Percentiles rank a stretch among this genome's conserved stretches.
phyloP scores from a whole-genome alignment of 441 rosid genomes.

The Raphanus hybrid region DNA sequence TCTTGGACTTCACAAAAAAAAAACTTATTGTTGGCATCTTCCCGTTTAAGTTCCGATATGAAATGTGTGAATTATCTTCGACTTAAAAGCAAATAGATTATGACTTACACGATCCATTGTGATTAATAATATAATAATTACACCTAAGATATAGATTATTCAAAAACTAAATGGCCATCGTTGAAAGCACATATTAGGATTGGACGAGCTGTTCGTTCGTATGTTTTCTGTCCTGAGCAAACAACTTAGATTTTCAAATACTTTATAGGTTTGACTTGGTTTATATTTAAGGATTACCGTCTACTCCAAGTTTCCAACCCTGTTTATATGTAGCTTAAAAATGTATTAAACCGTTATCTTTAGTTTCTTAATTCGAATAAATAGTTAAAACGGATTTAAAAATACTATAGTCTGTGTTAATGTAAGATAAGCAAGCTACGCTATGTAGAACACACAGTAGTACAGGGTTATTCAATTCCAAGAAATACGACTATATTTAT shows the following conservation, averaged over 20 bases:
- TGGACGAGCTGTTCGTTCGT: neutral
- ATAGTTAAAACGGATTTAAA: neutral
- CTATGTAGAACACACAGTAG: no score
- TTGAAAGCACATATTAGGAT: neutral
- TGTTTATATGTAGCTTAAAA: neutral
- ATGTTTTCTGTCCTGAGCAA: neutral
- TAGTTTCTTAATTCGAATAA: neutral
- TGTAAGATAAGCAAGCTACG: no score
- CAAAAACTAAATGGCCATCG: neutral
- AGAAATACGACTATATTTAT: no score
- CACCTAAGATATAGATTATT: neutral
- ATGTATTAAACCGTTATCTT: neutral
- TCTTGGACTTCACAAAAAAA: neutral
- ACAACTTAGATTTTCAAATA: neutral
- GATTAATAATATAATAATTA: conserved; percentile 6
- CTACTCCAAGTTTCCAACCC: neutral
- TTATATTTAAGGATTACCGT: neutral
- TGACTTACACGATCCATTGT: conserved; percentile 29
- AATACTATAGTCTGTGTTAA: neutral
- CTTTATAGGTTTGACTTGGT: neutral
- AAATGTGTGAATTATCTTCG: conserved; percentile 29
- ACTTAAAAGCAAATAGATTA: conserved; percentile 31
- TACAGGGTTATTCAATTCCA: no score
- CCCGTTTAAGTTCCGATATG: conserved; percentile 6
- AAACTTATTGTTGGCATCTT: neutral